Evolutionary conservation across 495 filamentous ascomycete species (phyloP), one percentile per base, ranked within the genome.

Genomic region (Coniosporium apollinis): DNA sequence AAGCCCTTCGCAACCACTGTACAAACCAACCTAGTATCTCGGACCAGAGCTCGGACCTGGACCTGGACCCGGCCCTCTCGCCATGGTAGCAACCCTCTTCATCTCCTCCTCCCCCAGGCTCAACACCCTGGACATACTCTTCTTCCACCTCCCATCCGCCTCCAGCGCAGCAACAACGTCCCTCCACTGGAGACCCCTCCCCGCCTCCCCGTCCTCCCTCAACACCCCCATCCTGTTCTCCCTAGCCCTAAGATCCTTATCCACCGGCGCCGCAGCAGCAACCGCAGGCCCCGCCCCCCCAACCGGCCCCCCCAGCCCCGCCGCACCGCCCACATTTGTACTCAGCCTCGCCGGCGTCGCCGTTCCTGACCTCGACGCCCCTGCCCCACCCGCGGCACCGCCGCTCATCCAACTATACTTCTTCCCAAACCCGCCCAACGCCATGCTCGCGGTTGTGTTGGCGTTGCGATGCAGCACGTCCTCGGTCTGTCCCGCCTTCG

Each of bases 161-260:
- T 82, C 77, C 19, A 83, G 59, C 8, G 67, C 74, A 5, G 57
- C 53, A 5, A 81, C 48, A 68, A 70, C 73, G 54, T 84, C 79
- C 16, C 79, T 56, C 32, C 80, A 55, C 53, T 83, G 75, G n/a
- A 84, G 68, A 11, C 66, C 69, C 36, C 59, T 62, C 2, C 75
- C 76, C 39, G 65, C 64, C 18, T 70, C 62, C 0, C 59, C 60
- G 46, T 72, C 69, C 45, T 84, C 77, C 16, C 70, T 60, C 62
- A 68, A 74, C 11, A 61, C 60, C 4, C 79, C 79, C 30, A 74
- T 53, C 21, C 34, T 46, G 10, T 38, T 18, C 25, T 45, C 40
- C 17, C 26, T 33, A 10, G 33, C 70, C 42, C 33, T 54, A 46
- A 28, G 54, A 52, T 0, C 56, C 50, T 14, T 22, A 28, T 5